Evolutionary conservation across 1,284 basidiomycete species (phyloP).

Genomic region (Malassezia dermatis): DNA sequence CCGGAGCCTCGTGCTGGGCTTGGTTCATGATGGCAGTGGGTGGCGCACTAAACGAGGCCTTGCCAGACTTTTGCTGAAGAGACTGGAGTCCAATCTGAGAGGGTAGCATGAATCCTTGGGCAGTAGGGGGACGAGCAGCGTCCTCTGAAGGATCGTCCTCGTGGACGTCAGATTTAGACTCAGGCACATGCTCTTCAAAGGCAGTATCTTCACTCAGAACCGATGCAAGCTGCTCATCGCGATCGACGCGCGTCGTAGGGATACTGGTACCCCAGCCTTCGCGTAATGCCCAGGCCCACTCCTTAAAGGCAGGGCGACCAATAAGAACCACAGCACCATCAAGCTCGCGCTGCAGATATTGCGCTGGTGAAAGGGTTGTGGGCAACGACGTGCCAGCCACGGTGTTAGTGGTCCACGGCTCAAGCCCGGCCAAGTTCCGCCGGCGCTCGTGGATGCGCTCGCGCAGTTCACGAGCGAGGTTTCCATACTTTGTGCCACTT

Average conservation of each 20-base stretch:
- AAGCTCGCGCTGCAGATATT: constrained; percentile 58
- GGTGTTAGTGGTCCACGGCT: constrained; percentile 30
- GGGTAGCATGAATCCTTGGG: constrained; percentile 9
- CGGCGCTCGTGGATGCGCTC: constrained; percentile 62
- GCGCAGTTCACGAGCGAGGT: constrained; percentile 65
- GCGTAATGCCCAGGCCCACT: constrained; percentile 77
- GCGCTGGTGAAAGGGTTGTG: constrained; percentile 55
- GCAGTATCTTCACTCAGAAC: constrained; percentile 62
- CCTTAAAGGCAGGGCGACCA: constrained; percentile 86
- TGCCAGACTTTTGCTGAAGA: not conserved
- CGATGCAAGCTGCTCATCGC: constrained; percentile 61
- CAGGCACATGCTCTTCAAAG: constrained; percentile 59
- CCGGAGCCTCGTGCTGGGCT: not conserved
- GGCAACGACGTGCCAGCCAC: constrained; percentile 53
- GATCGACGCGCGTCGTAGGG: constrained; percentile 55
- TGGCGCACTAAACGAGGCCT: not conserved
- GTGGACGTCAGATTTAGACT: not conserved
- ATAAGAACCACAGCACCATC: constrained; percentile 74
- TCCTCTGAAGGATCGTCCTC: constrained; percentile 21
- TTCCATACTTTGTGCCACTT: constrained; percentile 71
- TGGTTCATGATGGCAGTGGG: not conserved
- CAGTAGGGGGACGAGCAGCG: constrained; percentile 18
- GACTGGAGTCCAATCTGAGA: constrained; percentile 17
- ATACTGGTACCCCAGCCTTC: constrained; percentile 61
- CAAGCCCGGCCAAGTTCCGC: constrained; percentile 47